A percentile compares a stretch with the other conserved stretches of the same genome.
Evolutionary conservation across 2,329 filamentous ascomycete genomes (phyloP).

Genomic region (Aspergillus carbonarius): DNA sequence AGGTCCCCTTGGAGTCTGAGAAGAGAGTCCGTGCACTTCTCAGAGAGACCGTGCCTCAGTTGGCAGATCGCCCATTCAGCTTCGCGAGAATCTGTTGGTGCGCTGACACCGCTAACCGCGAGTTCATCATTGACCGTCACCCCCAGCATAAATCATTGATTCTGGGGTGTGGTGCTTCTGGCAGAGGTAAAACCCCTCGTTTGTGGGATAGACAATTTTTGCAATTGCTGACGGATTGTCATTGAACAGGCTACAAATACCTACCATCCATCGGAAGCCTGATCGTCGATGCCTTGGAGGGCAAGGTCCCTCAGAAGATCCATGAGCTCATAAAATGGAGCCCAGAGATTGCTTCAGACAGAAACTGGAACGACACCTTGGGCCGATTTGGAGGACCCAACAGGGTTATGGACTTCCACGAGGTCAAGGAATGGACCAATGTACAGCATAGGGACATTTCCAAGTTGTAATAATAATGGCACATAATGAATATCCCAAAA

Average conservation of each 20-base stretch:
- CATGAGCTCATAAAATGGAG: conserved; percentile 50
- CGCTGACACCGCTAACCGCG: conserved; percentile 55
- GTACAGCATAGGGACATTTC: conserved; percentile 17
- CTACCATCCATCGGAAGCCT: conserved; percentile 52
- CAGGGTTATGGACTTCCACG: conserved; percentile 49
- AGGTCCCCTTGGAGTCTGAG: conserved; percentile 49
- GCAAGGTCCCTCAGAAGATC: conserved; percentile 42
- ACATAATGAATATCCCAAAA: not conserved
- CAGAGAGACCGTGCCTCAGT: conserved; percentile 53
- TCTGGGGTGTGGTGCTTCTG: conserved; percentile 51
- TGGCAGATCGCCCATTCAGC: conserved; percentile 50
- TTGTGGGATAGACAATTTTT: no score
- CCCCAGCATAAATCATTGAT: conserved; percentile 46
- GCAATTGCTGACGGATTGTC: not conserved
- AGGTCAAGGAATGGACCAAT: conserved; percentile 44
- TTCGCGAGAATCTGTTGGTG: conserved; percentile 59
- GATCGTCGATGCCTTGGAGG: conserved; percentile 50
- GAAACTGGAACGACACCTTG: conserved; percentile 50
- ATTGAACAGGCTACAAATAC: conserved; percentile 47
- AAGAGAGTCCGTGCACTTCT: conserved; percentile 50
- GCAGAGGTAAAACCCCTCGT: conserved; percentile 23
- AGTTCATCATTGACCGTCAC: conserved; percentile 54
- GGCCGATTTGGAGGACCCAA: conserved; percentile 49
- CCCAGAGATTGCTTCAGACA: conserved; percentile 48
- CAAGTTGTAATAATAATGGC: conserved; percentile 11